Evolutionary conservation across 805 yeast genomes (phyloP), one percentile per base, ranked within the genome.

Genomic region (Isabelozyma rhagii): DNA sequence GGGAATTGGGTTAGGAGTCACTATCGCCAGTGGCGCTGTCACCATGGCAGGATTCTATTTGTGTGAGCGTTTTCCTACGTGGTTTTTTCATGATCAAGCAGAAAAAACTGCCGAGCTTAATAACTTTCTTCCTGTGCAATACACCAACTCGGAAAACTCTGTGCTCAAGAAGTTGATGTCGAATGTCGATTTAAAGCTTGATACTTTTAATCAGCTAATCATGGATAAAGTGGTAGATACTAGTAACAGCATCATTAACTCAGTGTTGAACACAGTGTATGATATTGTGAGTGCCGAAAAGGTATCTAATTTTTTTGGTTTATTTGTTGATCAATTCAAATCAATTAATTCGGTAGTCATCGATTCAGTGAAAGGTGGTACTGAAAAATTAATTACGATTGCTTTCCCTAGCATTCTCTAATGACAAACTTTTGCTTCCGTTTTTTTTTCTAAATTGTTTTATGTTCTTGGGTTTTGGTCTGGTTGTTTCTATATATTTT

Each of bases 1-100:
- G 18, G 77, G 77, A 1, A 56, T 72, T 36, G 73, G 76, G 1
- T 55, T 73, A 15, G 77, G 78, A 1, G 49, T 63, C 18, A 61
- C 66, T 1, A 41, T 65, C 39, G 61, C 70, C 10, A 60, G 53
- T 46, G 66, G 67, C 8, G 51, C 69, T 13, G 53, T 62, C 5
- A 57, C 59, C 8, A 41, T 57, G 4, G 39, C 55, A 34, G 58
- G 56, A 2, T 36, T 45, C 9, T 45, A 47, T 36, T 3, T 48
- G 8, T 43, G 15, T 17, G 45, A 43, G 5, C 15, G 18, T n/a
- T 27, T 39, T 31, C 36, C 36, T 31, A 31, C n/a, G n/a, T 31
- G 36, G 36, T 31, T 31, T 31, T 31, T 31, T 8, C 36, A 21
- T 31, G 36, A 9, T 31, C 36, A 31, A 31, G 36, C 8, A 10